phyloP scores from a whole-genome alignment of 306 rosid species.

The Castanea mollissima region DNA sequence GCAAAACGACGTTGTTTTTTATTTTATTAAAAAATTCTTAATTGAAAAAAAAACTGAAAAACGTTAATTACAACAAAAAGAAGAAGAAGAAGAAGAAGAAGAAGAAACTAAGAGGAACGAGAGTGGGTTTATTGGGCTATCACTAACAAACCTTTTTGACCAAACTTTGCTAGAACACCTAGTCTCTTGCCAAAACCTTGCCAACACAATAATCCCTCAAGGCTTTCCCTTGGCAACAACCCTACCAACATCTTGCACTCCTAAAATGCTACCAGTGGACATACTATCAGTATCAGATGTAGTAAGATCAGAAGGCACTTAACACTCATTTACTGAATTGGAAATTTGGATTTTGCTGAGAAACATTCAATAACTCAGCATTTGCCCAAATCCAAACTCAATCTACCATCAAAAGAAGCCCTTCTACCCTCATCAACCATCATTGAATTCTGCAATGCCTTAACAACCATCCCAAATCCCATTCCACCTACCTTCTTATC shows the following conservation, averaged over 20 bases:
- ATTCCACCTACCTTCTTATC: conserved; percentile 52
- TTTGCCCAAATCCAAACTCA: conserved; percentile 83
- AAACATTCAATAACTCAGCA: conserved; percentile 47
- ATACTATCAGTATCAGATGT: conserved; percentile 96
- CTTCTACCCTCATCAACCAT: conserved; percentile 56
- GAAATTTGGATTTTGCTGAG: conserved; percentile 47
- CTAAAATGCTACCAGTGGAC: conserved; percentile 96
- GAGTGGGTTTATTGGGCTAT: conserved; percentile 31
- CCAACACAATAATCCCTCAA: conserved; percentile 74
- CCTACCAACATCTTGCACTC: conserved; percentile 58
- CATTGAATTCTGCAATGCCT: conserved; percentile 69
- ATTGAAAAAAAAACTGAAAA: no score
- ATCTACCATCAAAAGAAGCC: conserved; percentile 74
- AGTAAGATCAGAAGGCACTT: conserved; percentile 72
- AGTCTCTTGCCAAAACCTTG: conserved; percentile 97
- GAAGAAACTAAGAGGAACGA: no score
- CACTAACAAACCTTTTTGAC: conserved; percentile 60
- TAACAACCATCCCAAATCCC: conserved; percentile 67
- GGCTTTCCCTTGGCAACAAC: conserved; percentile 37
- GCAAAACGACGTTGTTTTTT: no score
- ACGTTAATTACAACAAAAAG: no score
- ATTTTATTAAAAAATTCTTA: no score
- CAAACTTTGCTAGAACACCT: conserved; percentile 52
- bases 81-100: no score
- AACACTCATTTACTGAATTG: conserved; percentile 44